phyloP scores from a whole-genome alignment of 2,329 filamentous ascomycete species.

The Pseudocercospora eumusae region DNA sequence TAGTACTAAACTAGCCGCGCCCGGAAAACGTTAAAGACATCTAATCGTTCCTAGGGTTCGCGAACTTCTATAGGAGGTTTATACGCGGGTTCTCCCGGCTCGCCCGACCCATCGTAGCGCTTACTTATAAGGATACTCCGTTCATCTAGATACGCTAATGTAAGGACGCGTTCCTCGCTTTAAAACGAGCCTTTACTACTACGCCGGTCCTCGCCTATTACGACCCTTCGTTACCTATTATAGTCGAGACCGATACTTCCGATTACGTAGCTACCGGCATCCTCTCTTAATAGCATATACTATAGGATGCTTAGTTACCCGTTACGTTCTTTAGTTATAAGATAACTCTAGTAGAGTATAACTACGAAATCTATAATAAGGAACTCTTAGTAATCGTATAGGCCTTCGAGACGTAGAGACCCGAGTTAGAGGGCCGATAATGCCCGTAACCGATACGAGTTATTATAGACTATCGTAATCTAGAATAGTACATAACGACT shows the following conservation, averaged over 20 bases:
- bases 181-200: background rate
- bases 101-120: background rate
- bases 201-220: background rate
- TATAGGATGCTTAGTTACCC: background rate
- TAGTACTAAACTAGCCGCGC: constrained; percentile 4
- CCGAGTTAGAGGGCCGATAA: no score
- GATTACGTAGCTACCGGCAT: background rate
- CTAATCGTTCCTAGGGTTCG: no score
- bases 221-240: background rate
- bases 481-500: no score
- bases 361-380: no score
- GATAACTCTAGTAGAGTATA: no score
- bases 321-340: background rate
- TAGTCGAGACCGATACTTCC: background rate
- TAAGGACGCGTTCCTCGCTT: background rate
- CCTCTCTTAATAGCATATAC: background rate
- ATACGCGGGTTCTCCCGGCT: background rate
- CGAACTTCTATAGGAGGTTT: no score
- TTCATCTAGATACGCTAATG: background rate
- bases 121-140: background rate
- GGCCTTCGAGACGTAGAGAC: no score
- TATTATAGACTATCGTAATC: no score
- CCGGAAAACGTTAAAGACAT: background rate
- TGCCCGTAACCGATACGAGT: no score
- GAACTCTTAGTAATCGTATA: no score